These are phyloP conservation scores for Rhodotorula babjevae DNA, from an alignment of 768 basidiomycete genomes.

Conservation along the genomic window DNA sequence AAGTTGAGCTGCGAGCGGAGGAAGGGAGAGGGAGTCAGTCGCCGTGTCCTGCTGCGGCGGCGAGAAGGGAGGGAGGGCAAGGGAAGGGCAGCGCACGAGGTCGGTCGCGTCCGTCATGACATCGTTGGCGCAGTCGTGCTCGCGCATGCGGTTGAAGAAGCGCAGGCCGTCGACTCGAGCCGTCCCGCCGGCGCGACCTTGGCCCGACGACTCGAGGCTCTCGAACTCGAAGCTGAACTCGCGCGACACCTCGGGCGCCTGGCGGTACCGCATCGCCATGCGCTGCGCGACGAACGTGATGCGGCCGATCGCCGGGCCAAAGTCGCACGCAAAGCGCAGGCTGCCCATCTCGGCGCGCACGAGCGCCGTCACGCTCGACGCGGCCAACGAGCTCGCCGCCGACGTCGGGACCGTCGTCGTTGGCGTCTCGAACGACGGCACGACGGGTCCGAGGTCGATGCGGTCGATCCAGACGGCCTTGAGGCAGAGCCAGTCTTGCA, in stretches of 20 bases:
- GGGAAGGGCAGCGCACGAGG: background rate
- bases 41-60: no score
- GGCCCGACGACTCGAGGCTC: slow-evolving; percentile 56
- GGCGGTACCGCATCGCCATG: slow-evolving; percentile 62
- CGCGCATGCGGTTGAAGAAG: slow-evolving; percentile 58
- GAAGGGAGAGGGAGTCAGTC: background rate
- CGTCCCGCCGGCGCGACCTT: slow-evolving; percentile 60
- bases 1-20: slow-evolving; percentile 7
- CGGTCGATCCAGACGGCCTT: slow-evolving; percentile 91
- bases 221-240: slow-evolving; percentile 62
- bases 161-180: slow-evolving; percentile 64
- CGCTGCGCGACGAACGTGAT: slow-evolving; percentile 60
- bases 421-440: background rate
- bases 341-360: slow-evolving; percentile 67
- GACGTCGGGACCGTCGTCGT: background rate
- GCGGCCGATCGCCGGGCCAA: slow-evolving; percentile 77
- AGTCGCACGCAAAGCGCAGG: slow-evolving; percentile 69
- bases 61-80: no score
- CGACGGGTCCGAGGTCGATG: slow-evolving; percentile 60
- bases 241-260: slow-evolving; percentile 58
- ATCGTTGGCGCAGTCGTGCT: background rate
- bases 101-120: background rate
- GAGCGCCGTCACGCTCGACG: slow-evolving; percentile 53
- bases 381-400: background rate
- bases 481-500: slow-evolving; percentile 89